Conservation (phyloP, 208 protist genomes). For the Naegleria gruberi region DNA sequence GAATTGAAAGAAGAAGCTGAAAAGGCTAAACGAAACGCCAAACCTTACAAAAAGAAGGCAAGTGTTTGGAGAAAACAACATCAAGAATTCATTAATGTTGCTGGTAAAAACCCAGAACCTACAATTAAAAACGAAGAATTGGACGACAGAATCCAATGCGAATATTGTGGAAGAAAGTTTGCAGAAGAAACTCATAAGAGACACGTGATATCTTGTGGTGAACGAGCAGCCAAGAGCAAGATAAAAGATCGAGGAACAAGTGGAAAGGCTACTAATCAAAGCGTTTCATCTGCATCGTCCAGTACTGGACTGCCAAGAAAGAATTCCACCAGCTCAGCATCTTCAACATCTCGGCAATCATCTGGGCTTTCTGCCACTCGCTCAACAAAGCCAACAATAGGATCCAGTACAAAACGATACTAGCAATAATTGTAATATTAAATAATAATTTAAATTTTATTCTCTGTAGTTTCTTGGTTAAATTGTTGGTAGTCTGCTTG, state of each 20-base stretch:
- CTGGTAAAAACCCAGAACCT: background rate
- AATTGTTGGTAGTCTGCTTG: too few relatives aligned
- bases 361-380: background rate
- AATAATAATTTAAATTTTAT: too few relatives aligned
- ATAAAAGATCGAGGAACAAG: background rate
- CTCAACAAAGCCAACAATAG: background rate
- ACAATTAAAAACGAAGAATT: background rate
- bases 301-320: background rate
- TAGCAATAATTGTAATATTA: background rate
- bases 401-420: background rate
- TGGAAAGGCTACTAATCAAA: background rate
- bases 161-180: conserved; percentile 2
- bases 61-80: background rate
- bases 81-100: background rate
- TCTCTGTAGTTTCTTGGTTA: too few relatives aligned
- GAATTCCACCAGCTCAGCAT: background rate
- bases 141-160: background rate
- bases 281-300: background rate
- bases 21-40: background rate
- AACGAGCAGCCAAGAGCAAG: background rate
- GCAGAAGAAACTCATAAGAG: background rate
- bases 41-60: background rate
- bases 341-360: background rate
- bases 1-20: background rate
- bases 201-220: background rate